Conservation (phyloP, 2,329 filamentous ascomycete species). For the Aspergillus glaucus region DNA sequence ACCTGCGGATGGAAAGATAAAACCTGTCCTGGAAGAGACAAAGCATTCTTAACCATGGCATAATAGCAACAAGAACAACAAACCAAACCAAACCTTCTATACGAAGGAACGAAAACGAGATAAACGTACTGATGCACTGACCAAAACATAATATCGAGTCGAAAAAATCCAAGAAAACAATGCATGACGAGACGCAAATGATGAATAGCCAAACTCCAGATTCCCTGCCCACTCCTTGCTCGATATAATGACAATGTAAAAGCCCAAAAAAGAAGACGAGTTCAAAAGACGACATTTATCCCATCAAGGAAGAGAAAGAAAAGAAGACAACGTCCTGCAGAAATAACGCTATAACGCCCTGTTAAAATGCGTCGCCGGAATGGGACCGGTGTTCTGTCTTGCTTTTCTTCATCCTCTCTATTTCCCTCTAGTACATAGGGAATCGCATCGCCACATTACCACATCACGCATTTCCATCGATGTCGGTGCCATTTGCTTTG, state of each 20-base stretch:
- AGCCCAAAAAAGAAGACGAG: constrained; percentile 2
- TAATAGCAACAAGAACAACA: neutral
- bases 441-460: constrained; percentile 23
- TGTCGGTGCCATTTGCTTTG: constrained; percentile 20
- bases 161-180: neutral
- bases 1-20: neutral
- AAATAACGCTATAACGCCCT: constrained; percentile 16
- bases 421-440: neutral
- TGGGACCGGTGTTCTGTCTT: neutral
- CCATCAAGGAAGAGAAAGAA: constrained; percentile 5
- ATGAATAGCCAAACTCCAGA: constrained; percentile 10
- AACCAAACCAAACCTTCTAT: neutral
- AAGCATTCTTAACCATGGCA: neutral
- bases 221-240: constrained; percentile 21
- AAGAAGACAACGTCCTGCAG: constrained; percentile 6
- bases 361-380: constrained; percentile 17
- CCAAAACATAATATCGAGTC: neutral
- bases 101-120: neutral
- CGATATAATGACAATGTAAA: constrained; percentile 9
- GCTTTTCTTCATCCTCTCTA: constrained; percentile 1
- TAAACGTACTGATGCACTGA: neutral
- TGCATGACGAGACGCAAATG: constrained; percentile 1
- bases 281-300: neutral
- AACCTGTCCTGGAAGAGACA: neutral
- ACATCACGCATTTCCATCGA: constrained; percentile 23